Conservation (phyloP, 2,329 filamentous ascomycete genomes). For the Bipolaris cookei region DNA sequence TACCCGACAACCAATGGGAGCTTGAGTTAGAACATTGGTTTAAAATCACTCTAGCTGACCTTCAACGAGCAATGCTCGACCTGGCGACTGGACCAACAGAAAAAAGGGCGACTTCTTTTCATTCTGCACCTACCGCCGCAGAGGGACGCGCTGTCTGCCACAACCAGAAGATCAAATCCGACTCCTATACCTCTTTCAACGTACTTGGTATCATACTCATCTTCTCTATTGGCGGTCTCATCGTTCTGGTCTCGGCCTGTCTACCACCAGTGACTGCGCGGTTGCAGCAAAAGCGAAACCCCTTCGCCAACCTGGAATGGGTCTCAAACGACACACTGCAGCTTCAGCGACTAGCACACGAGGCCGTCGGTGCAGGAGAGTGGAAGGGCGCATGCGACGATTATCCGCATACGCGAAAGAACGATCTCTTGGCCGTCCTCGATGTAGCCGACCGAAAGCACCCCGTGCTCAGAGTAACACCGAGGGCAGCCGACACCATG, state of each 20-base stretch:
- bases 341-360: slow-evolving; percentile 32
- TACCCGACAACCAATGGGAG: slow-evolving; percentile 47
- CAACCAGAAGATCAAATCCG: slow-evolving; percentile 30
- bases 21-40: slow-evolving; percentile 43
- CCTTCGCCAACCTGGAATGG: slow-evolving; percentile 21
- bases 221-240: slow-evolving; percentile 21
- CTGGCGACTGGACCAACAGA: slow-evolving; percentile 17
- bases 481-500: neutral
- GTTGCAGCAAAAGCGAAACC: slow-evolving; percentile 1
- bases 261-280: slow-evolving; percentile 1
- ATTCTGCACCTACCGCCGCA: slow-evolving; percentile 11
- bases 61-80: slow-evolving; percentile 35
- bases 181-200: slow-evolving; percentile 30
- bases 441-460: slow-evolving; percentile 5
- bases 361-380: slow-evolving; percentile 19
- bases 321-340: slow-evolving; percentile 23
- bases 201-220: slow-evolving; percentile 28
- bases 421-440: slow-evolving; percentile 10
- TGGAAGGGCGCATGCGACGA: slow-evolving; percentile 10
- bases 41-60: slow-evolving; percentile 32
- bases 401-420: slow-evolving; percentile 8
- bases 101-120: slow-evolving; percentile 6
- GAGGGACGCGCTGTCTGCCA: slow-evolving; percentile 19
- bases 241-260: slow-evolving; percentile 15
- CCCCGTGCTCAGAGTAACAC: neutral